A percentile compares a stretch with the other conserved stretches of the same genome.
Conservation (phyloP, 768 basidiomycete species). For the Suillus discolor region DNA sequence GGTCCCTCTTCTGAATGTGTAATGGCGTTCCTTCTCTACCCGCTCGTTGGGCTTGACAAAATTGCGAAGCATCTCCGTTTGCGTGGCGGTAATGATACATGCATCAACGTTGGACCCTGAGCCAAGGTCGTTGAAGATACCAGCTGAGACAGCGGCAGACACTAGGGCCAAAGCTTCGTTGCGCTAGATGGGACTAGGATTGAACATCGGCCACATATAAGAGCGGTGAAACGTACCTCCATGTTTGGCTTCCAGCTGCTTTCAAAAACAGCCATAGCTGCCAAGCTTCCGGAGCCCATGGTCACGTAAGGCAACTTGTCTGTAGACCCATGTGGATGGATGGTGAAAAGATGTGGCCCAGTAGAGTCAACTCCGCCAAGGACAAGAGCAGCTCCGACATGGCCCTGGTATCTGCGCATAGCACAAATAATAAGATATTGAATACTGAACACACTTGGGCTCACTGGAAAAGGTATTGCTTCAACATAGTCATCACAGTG, state of each 20-base stretch:
- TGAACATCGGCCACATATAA: not conserved
- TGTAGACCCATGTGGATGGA: conserved; percentile 95
- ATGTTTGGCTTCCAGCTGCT: conserved; percentile 80
- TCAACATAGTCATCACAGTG: conserved; percentile 99
- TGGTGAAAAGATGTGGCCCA: conserved; percentile 93
- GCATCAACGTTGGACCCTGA: conserved; percentile 99
- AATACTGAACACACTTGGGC: conserved; percentile 19
- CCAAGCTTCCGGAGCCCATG: conserved; percentile 95
- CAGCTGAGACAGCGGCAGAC: conserved; percentile 84
- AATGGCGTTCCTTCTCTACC: conserved; percentile 70
- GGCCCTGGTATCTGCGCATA: conserved; percentile 78
- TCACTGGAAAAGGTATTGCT: conserved; percentile 92
- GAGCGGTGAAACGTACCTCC: conserved; percentile 51
- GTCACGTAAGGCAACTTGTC: conserved; percentile 99
- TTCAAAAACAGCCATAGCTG: conserved; percentile 99
- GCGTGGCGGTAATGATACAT: conserved; percentile 85
- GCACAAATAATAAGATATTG: not conserved
- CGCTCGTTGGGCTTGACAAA: conserved; percentile 90
- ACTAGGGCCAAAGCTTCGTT: conserved; percentile 83
- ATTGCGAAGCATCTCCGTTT: conserved; percentile 93
- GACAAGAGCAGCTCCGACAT: conserved; percentile 93
- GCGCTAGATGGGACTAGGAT: conserved; percentile 47
- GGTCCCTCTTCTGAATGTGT: conserved; percentile 79
- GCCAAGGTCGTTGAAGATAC: conserved; percentile 99
- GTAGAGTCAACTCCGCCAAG: conserved; percentile 95